Evolutionary conservation across 495 filamentous ascomycete genomes (phyloP), one percentile per base, ranked within the genome.

Genomic region (Aspergillus funiculosus): DNA sequence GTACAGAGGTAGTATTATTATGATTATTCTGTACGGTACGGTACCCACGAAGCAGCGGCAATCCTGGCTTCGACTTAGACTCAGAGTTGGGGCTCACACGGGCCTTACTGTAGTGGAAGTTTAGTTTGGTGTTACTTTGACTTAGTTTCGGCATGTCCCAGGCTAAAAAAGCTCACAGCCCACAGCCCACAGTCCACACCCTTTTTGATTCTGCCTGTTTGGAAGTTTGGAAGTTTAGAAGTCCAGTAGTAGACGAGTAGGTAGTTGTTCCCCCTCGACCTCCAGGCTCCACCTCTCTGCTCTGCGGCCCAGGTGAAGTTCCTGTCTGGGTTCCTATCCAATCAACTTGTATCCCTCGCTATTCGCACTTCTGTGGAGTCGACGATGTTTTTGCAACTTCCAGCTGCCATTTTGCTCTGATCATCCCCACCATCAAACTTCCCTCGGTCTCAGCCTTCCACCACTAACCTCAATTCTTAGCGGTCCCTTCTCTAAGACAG

Each of bases 381-480:
- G 30, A 26, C 2, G 20, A 24, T 46, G 43, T 31, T 28, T 22
- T 45, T 30, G 30, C 21, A 9, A 15, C 7, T 17, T 30, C 37
- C 22, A 39, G 22, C 25, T 31, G 40, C 34, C 39, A 53, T n/a
- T 42, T 56, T 43, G 48, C 32, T 51, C 48, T 51, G 53, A 52
- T 56, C 53, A 48, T 51, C 53, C 46, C 51, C 52, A 55, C 53
- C 45, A 50, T 43, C 26, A 38, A 50, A 46, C 43, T 48, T 44
- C n/a, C n/a, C n/a, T n/a, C n/a, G n/a, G n/a, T n/a, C n/a, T n/a
- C n/a, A n/a, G n/a, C n/a, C n/a, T n/a, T n/a, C 32, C 40, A 32
- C 39, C 47, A 38, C 25, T 35, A 44, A 17, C 27, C 27, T 22
- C 27, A 6, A 31, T 31, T 20, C 6, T 43, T 31, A 30, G 32